Conservation (phyloP, 345 rosid genomes). For the Gossypium sturtianum region DNA sequence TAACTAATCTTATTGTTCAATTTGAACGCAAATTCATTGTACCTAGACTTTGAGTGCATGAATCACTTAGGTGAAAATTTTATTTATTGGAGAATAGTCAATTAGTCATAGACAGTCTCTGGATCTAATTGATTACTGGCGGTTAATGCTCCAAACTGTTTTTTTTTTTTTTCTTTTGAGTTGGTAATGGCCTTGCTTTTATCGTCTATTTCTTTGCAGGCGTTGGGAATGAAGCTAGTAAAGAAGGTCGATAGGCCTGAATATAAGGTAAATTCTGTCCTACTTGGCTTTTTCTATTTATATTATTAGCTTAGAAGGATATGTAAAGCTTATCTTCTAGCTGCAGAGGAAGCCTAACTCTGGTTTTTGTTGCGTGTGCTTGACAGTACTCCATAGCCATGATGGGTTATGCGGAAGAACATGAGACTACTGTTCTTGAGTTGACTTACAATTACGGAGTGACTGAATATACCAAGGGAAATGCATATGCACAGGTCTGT, state of each 20-base stretch:
- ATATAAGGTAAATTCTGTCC: conserved; percentile 49
- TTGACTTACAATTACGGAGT: conserved; percentile 80
- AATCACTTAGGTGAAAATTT: too few relatives aligned
- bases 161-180: background rate
- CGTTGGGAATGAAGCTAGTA: conserved; percentile 81
- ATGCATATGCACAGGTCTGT: conserved; percentile 84
- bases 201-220: conserved; percentile 33
- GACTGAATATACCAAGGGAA: conserved; percentile 86
- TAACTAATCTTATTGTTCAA: background rate
- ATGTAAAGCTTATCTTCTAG: background rate
- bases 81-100: too few relatives aligned
- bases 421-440: conserved; percentile 77
- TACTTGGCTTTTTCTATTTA: background rate
- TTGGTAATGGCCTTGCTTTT: background rate
- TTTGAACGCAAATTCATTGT: background rate
- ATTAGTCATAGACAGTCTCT: too few relatives aligned
- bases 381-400: conserved; percentile 75
- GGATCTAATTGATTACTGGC: background rate
- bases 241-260: conserved; percentile 65
- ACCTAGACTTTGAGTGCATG: too few relatives aligned
- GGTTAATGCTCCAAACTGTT: background rate
- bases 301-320: background rate
- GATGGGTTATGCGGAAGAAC: conserved; percentile 84
- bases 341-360: background rate
- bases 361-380: background rate